Evolutionary conservation across 306 rosid species (phyloP), one percentile per base, ranked within the genome.

Genomic region (Gastrolobium bilobum): DNA sequence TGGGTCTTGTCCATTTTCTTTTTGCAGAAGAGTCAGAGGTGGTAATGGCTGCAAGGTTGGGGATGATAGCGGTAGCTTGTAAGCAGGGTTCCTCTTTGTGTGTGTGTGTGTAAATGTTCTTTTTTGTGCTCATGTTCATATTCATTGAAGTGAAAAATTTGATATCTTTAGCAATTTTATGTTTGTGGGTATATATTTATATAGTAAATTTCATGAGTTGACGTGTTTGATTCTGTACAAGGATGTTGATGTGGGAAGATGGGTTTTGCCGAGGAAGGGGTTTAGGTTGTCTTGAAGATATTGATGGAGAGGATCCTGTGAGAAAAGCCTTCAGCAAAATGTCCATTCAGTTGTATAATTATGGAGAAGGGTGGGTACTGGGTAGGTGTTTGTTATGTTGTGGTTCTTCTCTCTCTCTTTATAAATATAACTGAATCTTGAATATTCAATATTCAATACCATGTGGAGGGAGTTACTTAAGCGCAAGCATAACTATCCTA

Each of bases 341-440:
- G 99, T 96, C 98, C 71, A 96, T 96, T 90, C 99, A 96, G 85
- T 76, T 96, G 79, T 96, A 96, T 93, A 96, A 96, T 89, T 96
- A 96, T 86, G 99, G 99, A 93, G 99, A 96, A 93, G 99, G 99
- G 99, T 96, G 98, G 98, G 99, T 96, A 89, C 96, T 94, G 90
- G 96, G 99, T 96, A 96, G 90, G 98, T 89, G 86, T 86, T 86
- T 69, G 46, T 61, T 30, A 56, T 80, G 69, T 78, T 77, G 59
- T 77, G 77, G 35, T 67, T 82, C 46, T 44, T 54, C 26, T 52
- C 30, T 68, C 78, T 67, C 52, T 52, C 3, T 68, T 14, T 37
- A 4, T 58, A 20, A 20, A 56, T 51, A 61, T 51, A 50, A 77
- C 65, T 72, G 15, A 71, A 72, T 59, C 65, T 59, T 70, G 13